Evolutionary conservation across 805 yeast genomes (phyloP).

Genomic region (Ogataea philodendri): DNA sequence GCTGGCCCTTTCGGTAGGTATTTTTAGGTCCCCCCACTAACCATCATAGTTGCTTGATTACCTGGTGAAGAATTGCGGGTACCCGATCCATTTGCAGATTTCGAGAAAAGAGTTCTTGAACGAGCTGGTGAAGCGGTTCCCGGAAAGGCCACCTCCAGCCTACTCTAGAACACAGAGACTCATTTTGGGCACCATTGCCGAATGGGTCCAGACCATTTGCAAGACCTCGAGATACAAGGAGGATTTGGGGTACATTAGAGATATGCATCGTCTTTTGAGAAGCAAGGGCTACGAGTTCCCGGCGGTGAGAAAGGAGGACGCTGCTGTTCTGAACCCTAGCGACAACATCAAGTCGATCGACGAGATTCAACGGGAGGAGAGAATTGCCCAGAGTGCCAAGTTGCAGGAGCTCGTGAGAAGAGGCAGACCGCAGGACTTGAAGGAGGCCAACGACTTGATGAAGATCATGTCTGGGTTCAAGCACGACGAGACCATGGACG

Average conservation of each 20-base stretch:
- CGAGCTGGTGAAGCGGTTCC: slow-evolving; percentile 88
- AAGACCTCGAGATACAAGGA: slow-evolving; percentile 85
- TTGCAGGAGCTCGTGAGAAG: slow-evolving; percentile 92
- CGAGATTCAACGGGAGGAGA: slow-evolving; percentile 90
- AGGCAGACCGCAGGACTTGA: slow-evolving; percentile 92
- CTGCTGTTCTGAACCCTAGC: slow-evolving; percentile 88
- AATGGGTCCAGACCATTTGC: slow-evolving; percentile 96
- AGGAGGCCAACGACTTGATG: slow-evolving; percentile 96
- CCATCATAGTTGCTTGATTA: slow-evolving; percentile 60
- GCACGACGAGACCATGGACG: slow-evolving; percentile 68
- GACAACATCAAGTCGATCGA: slow-evolving; percentile 84
- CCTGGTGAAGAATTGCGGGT: slow-evolving; percentile 95
- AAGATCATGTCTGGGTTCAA: slow-evolving; percentile 97
- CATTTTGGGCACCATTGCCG: slow-evolving; percentile 87
- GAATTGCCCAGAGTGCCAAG: slow-evolving; percentile 89
- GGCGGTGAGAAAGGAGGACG: slow-evolving; percentile 83
- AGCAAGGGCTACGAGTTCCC: slow-evolving; percentile 95
- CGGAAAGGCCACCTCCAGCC: slow-evolving; percentile 88
- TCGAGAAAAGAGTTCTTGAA: slow-evolving; percentile 93
- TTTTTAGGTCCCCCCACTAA: slow-evolving; percentile 1
- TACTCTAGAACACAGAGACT: slow-evolving; percentile 81
- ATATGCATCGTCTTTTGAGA: slow-evolving; percentile 88
- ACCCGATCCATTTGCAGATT: slow-evolving; percentile 92
- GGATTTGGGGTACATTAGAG: slow-evolving; percentile 87
- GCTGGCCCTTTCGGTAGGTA: slow-evolving; percentile 47